Conservation (phyloP, 352 stramenopile species). For the Thraustotheca clavata region DNA sequence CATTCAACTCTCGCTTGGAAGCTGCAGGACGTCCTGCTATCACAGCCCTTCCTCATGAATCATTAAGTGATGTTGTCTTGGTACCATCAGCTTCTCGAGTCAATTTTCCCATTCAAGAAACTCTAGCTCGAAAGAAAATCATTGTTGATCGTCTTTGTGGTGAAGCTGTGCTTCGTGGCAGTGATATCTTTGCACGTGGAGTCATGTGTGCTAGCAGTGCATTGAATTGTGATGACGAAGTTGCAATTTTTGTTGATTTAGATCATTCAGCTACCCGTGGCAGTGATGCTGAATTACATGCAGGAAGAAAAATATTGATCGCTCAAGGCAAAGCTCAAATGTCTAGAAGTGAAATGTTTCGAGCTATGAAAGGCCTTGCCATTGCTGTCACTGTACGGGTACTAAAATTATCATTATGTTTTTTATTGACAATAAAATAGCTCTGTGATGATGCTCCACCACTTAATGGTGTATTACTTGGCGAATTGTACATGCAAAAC, state of each 20-base stretch:
- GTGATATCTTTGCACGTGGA: conserved; percentile 89
- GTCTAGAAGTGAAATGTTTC: conserved; percentile 72
- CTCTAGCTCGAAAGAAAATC: conserved; percentile 39
- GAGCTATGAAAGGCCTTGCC: conserved; percentile 48
- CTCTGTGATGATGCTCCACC: conserved; percentile 73
- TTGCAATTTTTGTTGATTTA: conserved; percentile 83
- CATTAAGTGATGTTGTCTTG: conserved; percentile 51
- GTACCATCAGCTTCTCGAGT: conserved; percentile 46
- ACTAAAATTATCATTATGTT: background rate
- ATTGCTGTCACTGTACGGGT: conserved; percentile 56
- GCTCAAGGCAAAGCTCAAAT: conserved; percentile 59
- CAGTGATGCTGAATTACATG: conserved; percentile 56
- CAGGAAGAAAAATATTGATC: conserved; percentile 72
- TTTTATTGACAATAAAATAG: background rate
- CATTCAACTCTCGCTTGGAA: conserved; percentile 49
- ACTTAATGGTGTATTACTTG: conserved; percentile 76
- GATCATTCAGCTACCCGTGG: conserved; percentile 72
- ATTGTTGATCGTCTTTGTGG: conserved; percentile 89
- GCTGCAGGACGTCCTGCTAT: conserved; percentile 33
- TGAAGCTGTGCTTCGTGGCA: conserved; percentile 89
- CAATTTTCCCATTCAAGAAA: conserved; percentile 26
- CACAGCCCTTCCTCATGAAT: conserved; percentile 31
- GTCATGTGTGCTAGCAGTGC: conserved; percentile 86
- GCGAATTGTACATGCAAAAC: conserved; percentile 90
- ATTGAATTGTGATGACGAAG: conserved; percentile 59